Conservation (phyloP, 768 basidiomycete species). For the Amanita subjunquillea region DNA sequence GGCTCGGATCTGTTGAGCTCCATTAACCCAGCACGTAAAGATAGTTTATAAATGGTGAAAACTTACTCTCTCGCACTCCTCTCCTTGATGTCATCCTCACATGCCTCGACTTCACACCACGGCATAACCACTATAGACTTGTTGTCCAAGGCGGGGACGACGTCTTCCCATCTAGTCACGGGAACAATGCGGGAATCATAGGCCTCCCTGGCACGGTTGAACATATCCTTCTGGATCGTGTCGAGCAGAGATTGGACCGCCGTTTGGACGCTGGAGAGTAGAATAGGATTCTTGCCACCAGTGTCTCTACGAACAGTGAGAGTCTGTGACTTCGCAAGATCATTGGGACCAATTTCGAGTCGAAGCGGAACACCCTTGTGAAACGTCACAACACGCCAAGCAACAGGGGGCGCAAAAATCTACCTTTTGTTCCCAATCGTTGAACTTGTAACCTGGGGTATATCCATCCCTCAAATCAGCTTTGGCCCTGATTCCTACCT, state of each 20-base stretch:
- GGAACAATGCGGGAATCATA: conserved; percentile 65
- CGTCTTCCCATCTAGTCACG: conserved; percentile 82
- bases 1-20: conserved; percentile 55
- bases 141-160: conserved; percentile 83
- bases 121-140: conserved; percentile 86
- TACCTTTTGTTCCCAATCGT: conserved; percentile 98
- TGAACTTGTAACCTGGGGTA: conserved; percentile 98
- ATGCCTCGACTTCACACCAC: conserved; percentile 90
- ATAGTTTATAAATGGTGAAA: conserved; percentile 1
- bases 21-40: conserved; percentile 4
- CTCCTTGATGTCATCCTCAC: conserved; percentile 99
- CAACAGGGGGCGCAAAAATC: conserved; percentile 7
- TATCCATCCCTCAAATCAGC: conserved; percentile 93
- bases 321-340: conserved; percentile 75
- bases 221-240: conserved; percentile 87
- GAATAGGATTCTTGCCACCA: conserved; percentile 34
- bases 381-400: background rate
- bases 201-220: conserved; percentile 57
- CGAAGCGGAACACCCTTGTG: conserved; percentile 88
- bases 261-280: conserved; percentile 27
- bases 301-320: conserved; percentile 72
- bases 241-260: conserved; percentile 62
- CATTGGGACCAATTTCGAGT: conserved; percentile 93
- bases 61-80: conserved; percentile 74
- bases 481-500: conserved; percentile 69